Base-by-base conservation (phyloP, 2,329 filamentous ascomycete genomes). In the Neodidymelliopsis sp. region DNA sequence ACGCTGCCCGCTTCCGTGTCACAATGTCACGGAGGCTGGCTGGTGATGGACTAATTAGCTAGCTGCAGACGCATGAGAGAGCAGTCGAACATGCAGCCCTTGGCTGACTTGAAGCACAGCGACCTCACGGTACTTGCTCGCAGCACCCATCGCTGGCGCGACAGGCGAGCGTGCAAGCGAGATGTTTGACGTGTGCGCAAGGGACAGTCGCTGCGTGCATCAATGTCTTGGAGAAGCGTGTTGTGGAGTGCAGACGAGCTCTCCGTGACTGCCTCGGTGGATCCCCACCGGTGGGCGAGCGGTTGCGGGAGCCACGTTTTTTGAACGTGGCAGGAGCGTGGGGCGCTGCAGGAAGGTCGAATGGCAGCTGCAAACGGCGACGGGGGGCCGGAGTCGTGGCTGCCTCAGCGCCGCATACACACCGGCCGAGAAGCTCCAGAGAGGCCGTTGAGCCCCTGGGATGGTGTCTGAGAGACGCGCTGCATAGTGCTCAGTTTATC, bases 261-360 rank as follows among this genome's bases (percentile, higher is more conserved):
- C n/a, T n/a, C n/a, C n/a, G n/a, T n/a, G 36, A 28, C 30, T 31
- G 30, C 29, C 44, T 31, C 40, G 31, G 47, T 13, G 35, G 18
- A 31, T 35, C 47, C 47, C 40, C 29, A 16, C 40, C 20, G 33
- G 18, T 29, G 19, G 29, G 24, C 24, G 19, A 36, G 30, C 24
- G 44, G 43, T 35, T 46, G 56, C 56, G 53, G 53, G 56, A 54
- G 38, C 53, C 55, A 45, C 50, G 51, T 53, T 58, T 27, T 25
- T 16, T 38, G 35, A 54, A 62, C 57, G 61, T 60, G 59, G 59
- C 54, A 49, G 40, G 30, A 46, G 55, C 60, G 55, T 58, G 56
- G 60, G 59, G 49, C 52, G 49, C 57, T 48, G 52, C 40, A 34
- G 41, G 44, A 12, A 40, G 27, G 37, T 22, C 45, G 27, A 50